A percentile compares a stretch with the other conserved stretches of the same genome.
phyloP scores from a whole-genome alignment of 176 grass and related monocot genomes.

The Urochloa ruziziensis region DNA sequence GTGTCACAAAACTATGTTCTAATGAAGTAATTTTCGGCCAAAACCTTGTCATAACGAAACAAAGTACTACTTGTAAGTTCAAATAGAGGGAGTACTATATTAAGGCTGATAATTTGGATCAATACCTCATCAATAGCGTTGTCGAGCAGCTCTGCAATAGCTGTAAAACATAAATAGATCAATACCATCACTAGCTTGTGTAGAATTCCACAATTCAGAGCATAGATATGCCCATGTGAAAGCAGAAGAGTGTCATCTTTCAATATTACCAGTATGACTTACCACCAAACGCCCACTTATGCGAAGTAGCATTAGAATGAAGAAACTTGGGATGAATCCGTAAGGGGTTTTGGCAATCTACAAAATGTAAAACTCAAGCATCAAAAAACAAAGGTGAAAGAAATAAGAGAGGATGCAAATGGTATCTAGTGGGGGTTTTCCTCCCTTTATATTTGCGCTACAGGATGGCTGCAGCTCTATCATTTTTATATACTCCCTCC shows the following conservation, averaged over 20 bases:
- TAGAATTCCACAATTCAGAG: neutral
- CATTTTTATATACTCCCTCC: neutral
- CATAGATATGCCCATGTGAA: neutral
- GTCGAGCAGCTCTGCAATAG: slow-evolving; percentile 65
- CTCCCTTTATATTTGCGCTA: neutral
- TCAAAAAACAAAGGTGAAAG: slow-evolving; percentile 11
- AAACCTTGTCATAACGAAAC: neutral
- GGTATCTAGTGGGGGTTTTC: neutral
- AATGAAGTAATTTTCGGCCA: neutral
- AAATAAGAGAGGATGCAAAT: neutral
- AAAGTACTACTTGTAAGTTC: neutral
- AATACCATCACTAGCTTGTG: slow-evolving; percentile 5
- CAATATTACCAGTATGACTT: slow-evolving; percentile 19
- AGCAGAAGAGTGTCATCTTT: slow-evolving; percentile 7
- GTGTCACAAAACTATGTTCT: neutral
- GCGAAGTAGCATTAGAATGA: slow-evolving; percentile 72
- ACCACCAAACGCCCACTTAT: slow-evolving; percentile 74
- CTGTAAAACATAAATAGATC: slow-evolving; percentile 35
- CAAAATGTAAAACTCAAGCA: slow-evolving; percentile 6
- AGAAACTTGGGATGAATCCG: slow-evolving; percentile 71
- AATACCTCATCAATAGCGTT: slow-evolving; percentile 68
- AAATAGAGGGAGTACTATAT: neutral
- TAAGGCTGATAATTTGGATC: slow-evolving; percentile 25
- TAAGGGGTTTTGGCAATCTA: slow-evolving; percentile 48
- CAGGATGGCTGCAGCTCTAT: neutral